These are phyloP conservation scores for Lonicera japonica DNA, from an alignment of 129 eudicot genomes.

Conservation along the genomic window DNA sequence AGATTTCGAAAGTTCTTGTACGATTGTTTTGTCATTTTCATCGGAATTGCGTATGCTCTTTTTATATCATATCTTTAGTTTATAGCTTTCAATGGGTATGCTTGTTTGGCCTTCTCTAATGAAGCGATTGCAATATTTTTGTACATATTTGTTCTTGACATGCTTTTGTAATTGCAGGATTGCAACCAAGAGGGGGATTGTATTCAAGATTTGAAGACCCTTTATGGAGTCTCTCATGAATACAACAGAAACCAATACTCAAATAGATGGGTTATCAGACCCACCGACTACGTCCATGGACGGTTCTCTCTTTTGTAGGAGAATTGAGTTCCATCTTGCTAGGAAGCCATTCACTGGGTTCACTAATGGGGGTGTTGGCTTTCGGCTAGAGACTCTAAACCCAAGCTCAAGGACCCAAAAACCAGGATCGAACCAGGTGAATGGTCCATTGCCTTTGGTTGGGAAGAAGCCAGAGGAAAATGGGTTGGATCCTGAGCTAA, in stretches of 20 bases:
- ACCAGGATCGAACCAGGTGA: slow-evolving; percentile 6
- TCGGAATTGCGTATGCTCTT: too few relatives aligned
- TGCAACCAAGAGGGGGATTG: too few relatives aligned
- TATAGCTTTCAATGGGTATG: too few relatives aligned
- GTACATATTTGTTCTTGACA: too few relatives aligned
- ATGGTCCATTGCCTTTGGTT: slow-evolving; percentile 10
- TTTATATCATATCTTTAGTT: too few relatives aligned
- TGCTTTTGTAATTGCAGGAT: too few relatives aligned
- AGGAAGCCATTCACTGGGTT: slow-evolving; percentile 51
- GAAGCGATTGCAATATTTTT: too few relatives aligned
- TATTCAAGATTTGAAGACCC: too few relatives aligned
- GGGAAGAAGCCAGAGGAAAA: slow-evolving; percentile 39
- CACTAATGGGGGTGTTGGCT: slow-evolving; percentile 30
- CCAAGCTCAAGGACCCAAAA: slow-evolving; percentile 25
- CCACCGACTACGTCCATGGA: neutral
- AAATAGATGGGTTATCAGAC: neutral
- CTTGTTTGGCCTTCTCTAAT: too few relatives aligned
- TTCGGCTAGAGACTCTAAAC: slow-evolving; percentile 58
- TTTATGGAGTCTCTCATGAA: neutral
- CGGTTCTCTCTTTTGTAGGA: slow-evolving; percentile 12
- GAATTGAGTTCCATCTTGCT: slow-evolving; percentile 60
- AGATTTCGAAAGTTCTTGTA: too few relatives aligned
- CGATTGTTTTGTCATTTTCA: too few relatives aligned
- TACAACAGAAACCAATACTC: neutral
- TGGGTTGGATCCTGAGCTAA: slow-evolving; percentile 68